Conservation (phyloP, 2,329 filamentous ascomycete species). For the Trichoderma guizhouense region DNA sequence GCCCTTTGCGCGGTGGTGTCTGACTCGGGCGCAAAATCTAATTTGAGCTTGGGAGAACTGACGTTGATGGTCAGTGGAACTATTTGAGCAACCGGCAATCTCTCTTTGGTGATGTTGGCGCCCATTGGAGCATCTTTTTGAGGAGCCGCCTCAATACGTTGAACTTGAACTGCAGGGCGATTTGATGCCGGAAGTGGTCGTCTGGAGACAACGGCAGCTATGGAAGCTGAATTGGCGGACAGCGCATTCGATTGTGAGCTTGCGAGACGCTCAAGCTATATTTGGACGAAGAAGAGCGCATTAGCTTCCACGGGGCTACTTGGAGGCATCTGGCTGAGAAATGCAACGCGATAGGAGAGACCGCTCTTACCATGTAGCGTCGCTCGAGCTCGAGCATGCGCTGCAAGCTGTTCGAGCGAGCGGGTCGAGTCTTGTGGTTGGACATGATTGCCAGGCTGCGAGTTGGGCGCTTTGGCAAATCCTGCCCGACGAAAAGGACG, state of each 20-base stretch:
- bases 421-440: slow-evolving; percentile 20
- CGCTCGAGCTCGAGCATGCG: slow-evolving; percentile 60
- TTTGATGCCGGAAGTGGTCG: not conserved
- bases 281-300: not conserved
- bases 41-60: slow-evolving; percentile 6
- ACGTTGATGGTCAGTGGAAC: slow-evolving; percentile 22
- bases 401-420: slow-evolving; percentile 49
- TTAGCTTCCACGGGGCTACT: not conserved
- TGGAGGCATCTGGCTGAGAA: not conserved
- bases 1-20: slow-evolving; percentile 13
- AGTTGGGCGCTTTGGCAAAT: not conserved
- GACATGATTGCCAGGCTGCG: slow-evolving; percentile 12
- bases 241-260: slow-evolving; percentile 5
- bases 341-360: not conserved
- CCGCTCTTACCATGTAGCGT: slow-evolving; percentile 51
- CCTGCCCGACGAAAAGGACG: not conserved
- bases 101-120: slow-evolving; percentile 2
- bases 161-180: slow-evolving; percentile 19
- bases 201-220: not conserved
- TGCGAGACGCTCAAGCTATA: slow-evolving; percentile 25
- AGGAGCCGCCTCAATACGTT: slow-evolving; percentile 12
- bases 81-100: slow-evolving; percentile 14
- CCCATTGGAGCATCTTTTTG: slow-evolving; percentile 9
- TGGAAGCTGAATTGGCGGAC: not conserved
- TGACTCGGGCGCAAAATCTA: slow-evolving; percentile 14